A percentile compares a stretch with the other conserved stretches of the same genome.
These are phyloP conservation scores for Claviceps maximensis DNA, from an alignment of 2,329 filamentous ascomycete species.

Conservation along the genomic window DNA sequence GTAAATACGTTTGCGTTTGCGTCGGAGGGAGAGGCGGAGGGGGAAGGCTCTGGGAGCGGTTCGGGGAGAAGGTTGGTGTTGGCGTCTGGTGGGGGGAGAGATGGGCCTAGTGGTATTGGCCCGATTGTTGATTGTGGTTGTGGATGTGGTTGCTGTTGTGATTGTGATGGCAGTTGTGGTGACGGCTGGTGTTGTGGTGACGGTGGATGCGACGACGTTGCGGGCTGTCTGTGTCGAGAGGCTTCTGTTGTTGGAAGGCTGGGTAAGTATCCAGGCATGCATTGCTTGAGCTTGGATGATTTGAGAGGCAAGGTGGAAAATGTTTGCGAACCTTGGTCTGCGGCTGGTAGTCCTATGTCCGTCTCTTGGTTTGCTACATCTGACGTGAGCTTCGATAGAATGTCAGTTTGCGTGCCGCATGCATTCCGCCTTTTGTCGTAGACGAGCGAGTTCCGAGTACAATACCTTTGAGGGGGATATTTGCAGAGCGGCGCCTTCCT, in stretches of 20 bases:
- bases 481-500: conserved; percentile 19
- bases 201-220: neutral
- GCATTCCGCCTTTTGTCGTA: neutral
- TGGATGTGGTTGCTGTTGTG: neutral
- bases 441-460: neutral
- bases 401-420: neutral
- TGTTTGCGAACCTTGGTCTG: neutral
- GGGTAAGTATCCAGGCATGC: neutral
- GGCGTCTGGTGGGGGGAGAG: conserved; percentile 21
- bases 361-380: neutral
- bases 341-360: neutral
- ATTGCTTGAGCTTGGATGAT: neutral
- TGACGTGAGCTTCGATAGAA: neutral
- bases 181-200: neutral
- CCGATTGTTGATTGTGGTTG: conserved; percentile 11
- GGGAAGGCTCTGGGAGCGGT: conserved; percentile 9
- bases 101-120: conserved; percentile 25
- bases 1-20: neutral
- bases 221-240: neutral
- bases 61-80: conserved; percentile 4
- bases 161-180: neutral
- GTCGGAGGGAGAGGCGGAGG: conserved; percentile 12
- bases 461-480: neutral
- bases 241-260: neutral
- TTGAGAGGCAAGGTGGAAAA: neutral